Evolutionary conservation across 768 basidiomycete genomes (phyloP).

Genomic region (Tulasnella sp.): DNA sequence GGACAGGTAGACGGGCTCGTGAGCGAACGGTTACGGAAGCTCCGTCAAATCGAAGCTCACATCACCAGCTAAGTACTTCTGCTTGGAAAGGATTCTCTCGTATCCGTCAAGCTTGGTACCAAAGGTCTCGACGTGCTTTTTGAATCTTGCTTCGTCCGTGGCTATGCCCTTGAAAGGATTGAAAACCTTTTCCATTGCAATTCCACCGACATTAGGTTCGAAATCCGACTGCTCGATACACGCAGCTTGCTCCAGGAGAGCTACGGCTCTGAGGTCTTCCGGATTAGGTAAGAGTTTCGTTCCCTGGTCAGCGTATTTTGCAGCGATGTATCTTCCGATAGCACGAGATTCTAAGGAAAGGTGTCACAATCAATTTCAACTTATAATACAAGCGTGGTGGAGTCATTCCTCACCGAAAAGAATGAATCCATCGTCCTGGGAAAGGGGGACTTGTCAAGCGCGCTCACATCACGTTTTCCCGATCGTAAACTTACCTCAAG

Average conservation of each 20-base stretch:
- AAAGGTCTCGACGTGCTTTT: conserved; percentile 20
- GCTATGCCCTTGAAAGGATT: conserved; percentile 26
- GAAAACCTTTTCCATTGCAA: conserved; percentile 38
- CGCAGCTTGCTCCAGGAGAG: conserved; percentile 39
- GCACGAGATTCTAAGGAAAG: conserved; percentile 43
- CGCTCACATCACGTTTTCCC: background rate
- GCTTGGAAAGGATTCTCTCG: conserved; percentile 44
- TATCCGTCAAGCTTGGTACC: conserved; percentile 39
- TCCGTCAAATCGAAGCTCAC: conserved; percentile 17
- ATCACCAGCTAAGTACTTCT: conserved; percentile 39
- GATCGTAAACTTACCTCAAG: conserved; percentile 26
- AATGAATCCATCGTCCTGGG: conserved; percentile 48
- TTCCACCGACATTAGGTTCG: conserved; percentile 32
- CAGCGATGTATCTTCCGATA: conserved; percentile 46
- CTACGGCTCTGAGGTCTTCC: conserved; percentile 27
- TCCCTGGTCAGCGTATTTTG: conserved; percentile 42
- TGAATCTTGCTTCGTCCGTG: conserved; percentile 2
- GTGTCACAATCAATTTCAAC: too few relatives aligned
- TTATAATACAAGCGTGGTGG: background rate
- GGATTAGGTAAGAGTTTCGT: conserved; percentile 37
- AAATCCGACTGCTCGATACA: conserved; percentile 46
- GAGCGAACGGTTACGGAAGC: background rate
- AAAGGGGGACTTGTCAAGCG: background rate
- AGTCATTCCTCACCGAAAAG: conserved; percentile 29
- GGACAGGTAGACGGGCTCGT: background rate